Base-by-base conservation (phyloP, 2,329 filamentous ascomycete genomes). In the Aspergillus japonicus region DNA sequence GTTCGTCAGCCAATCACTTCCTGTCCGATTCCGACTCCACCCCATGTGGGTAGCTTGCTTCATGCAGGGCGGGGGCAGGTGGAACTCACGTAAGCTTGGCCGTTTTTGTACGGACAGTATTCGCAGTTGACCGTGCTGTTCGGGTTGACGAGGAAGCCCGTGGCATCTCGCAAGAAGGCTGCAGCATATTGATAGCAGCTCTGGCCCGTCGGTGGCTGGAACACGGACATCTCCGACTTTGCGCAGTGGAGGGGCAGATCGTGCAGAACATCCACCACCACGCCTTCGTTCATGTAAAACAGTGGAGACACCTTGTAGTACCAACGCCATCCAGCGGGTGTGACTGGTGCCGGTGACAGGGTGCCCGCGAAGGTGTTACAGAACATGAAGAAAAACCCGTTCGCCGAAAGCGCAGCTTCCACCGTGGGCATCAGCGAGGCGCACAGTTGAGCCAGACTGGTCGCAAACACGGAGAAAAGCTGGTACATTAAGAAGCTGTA, bases 401-500 rank as follows among this genome's bases (percentile, higher is more conserved):
- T 91, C 62, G 90, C 83, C 66, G 92, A 85, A n/a, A 87, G 85
- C 0, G 89, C 87, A 66, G 93, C 89, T 74, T 91, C 90, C 0
- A 89, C 85, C 5, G 83, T 86, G 0, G 91, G 90, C 0, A 91
- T 93, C 55, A 92, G 77, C 0, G 90, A 87, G 2, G 95, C 82
- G 47, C 83, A 52, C 8, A 60, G 84, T 71, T 92, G 91, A 2
- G 83, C 91, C 2, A 95, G 79, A 0, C 89, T 91, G 1, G 63
- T 57, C 14, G 51, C 63, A 12, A 65, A 65, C 42, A 94, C 87
- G 8, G 88, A 86, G 77, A 96, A 95, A 50, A 95, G 73, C 73
- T 95, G 90, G 4, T 94, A 78, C 78, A 94, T 90, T 70, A 95
- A 81, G 82, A 94, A 95, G 71, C 92, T 89, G 75, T 92, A 94